Percentiles rank a stretch among this genome's conserved stretches.
Conservation (phyloP, 2,329 filamentous ascomycete genomes). For the Fusarium udum region DNA sequence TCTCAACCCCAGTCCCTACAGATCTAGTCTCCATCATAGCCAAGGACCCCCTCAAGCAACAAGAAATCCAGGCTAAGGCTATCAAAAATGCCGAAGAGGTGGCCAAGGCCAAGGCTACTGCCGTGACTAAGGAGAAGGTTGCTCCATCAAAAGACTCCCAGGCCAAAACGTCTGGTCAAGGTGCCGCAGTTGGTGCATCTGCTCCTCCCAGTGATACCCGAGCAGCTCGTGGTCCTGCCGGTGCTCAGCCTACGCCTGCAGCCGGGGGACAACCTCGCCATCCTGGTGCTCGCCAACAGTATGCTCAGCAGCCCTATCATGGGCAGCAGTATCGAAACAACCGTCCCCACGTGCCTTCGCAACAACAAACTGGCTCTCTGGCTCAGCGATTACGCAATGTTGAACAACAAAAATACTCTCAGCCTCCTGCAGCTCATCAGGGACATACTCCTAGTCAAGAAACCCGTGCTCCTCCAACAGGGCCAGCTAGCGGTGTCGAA, state of each 20-base stretch:
- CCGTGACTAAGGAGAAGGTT: conserved; percentile 55
- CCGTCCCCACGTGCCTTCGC: conserved; percentile 54
- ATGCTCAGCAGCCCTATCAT: conserved; percentile 57
- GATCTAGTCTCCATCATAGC: conserved; percentile 95
- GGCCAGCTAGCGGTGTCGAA: conserved; percentile 70
- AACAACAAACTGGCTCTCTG: conserved; percentile 57
- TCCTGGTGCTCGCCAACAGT: conserved; percentile 58
- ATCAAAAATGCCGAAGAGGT: conserved; percentile 76
- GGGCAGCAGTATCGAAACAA: conserved; percentile 59
- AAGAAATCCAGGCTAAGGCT: conserved; percentile 90
- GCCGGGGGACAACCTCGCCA: conserved; percentile 54
- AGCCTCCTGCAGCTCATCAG: conserved; percentile 54
- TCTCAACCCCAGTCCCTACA: conserved; percentile 88
- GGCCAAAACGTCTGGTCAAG: conserved; percentile 47
- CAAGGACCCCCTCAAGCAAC: conserved; percentile 94
- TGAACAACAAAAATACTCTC: conserved; percentile 62
- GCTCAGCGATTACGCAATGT: conserved; percentile 61
- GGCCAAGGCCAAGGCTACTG: conserved; percentile 63
- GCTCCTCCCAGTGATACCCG: conserved; percentile 42
- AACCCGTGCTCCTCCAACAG: conserved; percentile 76
- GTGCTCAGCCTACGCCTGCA: conserved; percentile 45
- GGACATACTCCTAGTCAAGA: conserved; percentile 67
- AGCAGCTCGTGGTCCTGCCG: conserved; percentile 47
- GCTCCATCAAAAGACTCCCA: conserved; percentile 58
- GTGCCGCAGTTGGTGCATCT: conserved; percentile 26